Conservation (phyloP, 1,284 basidiomycete species). For the Trametes versicolor region DNA sequence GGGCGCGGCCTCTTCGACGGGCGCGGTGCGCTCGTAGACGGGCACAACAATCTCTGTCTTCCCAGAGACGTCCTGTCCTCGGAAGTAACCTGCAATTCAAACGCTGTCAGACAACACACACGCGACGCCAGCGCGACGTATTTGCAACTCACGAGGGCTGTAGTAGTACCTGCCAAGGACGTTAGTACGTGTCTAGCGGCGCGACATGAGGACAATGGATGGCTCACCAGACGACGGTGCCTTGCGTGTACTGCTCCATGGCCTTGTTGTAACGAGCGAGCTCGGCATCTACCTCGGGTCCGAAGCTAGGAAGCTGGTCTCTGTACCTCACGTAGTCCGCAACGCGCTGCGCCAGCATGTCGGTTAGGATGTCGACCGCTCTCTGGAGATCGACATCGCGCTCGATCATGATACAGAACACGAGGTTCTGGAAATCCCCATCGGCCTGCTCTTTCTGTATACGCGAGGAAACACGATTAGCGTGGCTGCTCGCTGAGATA, state of each 20-base stretch:
- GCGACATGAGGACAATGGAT: neutral
- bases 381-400: constrained; percentile 53
- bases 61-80: constrained; percentile 34
- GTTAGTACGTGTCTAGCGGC: neutral
- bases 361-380: constrained; percentile 53
- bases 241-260: constrained; percentile 58
- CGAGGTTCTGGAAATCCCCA: constrained; percentile 60
- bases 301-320: constrained; percentile 52
- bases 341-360: constrained; percentile 54
- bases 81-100: constrained; percentile 35
- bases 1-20: constrained; percentile 12
- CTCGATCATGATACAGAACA: constrained; percentile 58
- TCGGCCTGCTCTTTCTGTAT: constrained; percentile 59
- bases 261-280: constrained; percentile 51
- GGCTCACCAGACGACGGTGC: constrained; percentile 54
- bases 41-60: constrained; percentile 35
- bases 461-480: constrained; percentile 22
- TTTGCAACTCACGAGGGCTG: constrained; percentile 45
- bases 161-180: constrained; percentile 46
- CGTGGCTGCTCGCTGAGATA: constrained; percentile 8
- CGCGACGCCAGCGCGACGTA: neutral
- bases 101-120: neutral
- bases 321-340: constrained; percentile 52
- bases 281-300: constrained; percentile 50
- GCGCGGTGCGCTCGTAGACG: constrained; percentile 30